Percentiles rank a stretch among this genome's conserved stretches.
Evolutionary conservation across 1,139 yeast genomes (phyloP).

Genomic region (Saccharomycopsis hybrid): DNA sequence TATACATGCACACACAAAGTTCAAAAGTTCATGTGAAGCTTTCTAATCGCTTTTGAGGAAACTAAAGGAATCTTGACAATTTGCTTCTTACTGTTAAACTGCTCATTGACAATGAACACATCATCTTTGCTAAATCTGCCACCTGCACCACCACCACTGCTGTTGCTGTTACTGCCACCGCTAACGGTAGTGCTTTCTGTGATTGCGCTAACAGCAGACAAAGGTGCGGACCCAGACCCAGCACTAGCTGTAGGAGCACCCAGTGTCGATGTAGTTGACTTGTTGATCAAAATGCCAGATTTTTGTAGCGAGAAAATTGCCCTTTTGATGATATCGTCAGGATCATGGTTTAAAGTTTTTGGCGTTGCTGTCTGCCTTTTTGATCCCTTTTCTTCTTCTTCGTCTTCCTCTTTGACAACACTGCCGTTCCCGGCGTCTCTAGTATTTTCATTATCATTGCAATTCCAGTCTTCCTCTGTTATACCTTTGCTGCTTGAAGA

Average conservation of each 20-base stretch:
- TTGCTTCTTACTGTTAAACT: background rate
- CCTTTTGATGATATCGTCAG: conserved; percentile 13
- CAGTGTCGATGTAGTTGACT: too few species aligned
- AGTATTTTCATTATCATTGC: background rate
- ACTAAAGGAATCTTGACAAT: background rate
- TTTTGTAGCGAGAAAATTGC: conserved; percentile 12
- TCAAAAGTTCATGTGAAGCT: too few species aligned
- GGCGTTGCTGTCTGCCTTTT: background rate
- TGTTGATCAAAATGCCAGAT: conserved; percentile 7
- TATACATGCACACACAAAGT: too few species aligned
- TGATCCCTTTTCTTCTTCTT: background rate
- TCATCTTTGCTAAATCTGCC: background rate
- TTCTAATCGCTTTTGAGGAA: too few species aligned
- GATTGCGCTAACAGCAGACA: too few species aligned
- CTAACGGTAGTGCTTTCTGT: too few species aligned
- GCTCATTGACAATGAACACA: background rate
- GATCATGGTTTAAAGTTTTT: conserved; percentile 4
- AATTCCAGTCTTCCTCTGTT: background rate
- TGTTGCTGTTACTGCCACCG: too few species aligned
- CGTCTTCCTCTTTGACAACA: background rate
- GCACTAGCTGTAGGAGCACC: too few species aligned
- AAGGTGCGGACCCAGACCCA: too few species aligned
- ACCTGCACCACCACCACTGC: too few species aligned
- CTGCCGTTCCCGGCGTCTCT: background rate
- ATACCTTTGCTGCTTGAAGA: background rate